Evolutionary conservation across 2,329 filamentous ascomycete genomes (phyloP).

Genomic region (Lasiodiplodia sp.): DNA sequence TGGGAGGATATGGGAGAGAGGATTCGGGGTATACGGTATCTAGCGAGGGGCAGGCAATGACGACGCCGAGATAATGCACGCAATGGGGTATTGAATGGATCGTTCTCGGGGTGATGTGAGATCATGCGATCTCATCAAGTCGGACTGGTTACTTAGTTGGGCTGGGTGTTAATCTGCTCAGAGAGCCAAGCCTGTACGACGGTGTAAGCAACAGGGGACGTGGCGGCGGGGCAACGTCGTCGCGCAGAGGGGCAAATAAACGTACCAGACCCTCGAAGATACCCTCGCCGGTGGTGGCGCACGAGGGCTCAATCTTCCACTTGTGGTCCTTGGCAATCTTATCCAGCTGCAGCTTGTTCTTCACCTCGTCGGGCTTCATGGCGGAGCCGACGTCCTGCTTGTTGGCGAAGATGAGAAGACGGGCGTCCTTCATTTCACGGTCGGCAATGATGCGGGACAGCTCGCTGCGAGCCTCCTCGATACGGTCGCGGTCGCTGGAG

Average conservation of each 20-base stretch:
- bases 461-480: constrained; percentile 95
- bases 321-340: constrained; percentile 60
- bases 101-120: constrained; percentile 17
- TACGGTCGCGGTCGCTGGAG: constrained; percentile 97
- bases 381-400: constrained; percentile 91
- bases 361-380: constrained; percentile 60
- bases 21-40: constrained; percentile 24
- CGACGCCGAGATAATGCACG: constrained; percentile 26
- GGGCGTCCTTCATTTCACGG: constrained; percentile 96
- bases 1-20: constrained; percentile 2
- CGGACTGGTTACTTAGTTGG: constrained; percentile 22
- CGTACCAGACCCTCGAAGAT: constrained; percentile 60
- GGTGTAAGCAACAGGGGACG: not conserved
- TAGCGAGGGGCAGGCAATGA: constrained; percentile 8
- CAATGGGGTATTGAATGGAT: constrained; percentile 9
- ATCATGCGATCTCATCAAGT: constrained; percentile 10
- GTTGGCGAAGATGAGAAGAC: constrained; percentile 98
- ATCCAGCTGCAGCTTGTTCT: constrained; percentile 56
- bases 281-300: constrained; percentile 60
- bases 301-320: constrained; percentile 63
- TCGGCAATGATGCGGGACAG: constrained; percentile 98
- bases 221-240: not conserved
- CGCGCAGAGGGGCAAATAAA: constrained; percentile 1
- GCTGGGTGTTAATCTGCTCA: constrained; percentile 31
- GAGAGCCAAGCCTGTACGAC: constrained; percentile 27